Percentiles rank a stretch among this genome's conserved stretches.
Evolutionary conservation across 768 basidiomycete genomes (phyloP).

Genomic region (Daedaleopsis sinensis): DNA sequence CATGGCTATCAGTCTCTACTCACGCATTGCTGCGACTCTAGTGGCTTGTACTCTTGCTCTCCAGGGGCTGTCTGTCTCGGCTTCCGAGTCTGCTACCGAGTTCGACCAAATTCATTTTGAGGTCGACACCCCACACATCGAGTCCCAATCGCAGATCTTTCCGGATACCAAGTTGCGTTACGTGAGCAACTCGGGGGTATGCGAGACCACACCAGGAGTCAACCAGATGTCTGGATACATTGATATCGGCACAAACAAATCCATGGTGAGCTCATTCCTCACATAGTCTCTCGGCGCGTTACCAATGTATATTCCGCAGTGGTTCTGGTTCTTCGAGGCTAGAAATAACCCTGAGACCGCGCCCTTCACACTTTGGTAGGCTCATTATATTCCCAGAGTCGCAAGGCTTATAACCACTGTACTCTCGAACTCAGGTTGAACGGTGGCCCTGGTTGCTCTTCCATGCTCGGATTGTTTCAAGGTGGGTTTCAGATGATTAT

Average conservation of each 20-base stretch:
- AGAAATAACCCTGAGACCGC: slow-evolving; percentile 60
- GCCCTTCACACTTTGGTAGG: slow-evolving; percentile 66
- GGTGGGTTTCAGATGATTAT: slow-evolving; percentile 33
- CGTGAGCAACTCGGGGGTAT: slow-evolving; percentile 61
- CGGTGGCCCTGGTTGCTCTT: slow-evolving; percentile 42
- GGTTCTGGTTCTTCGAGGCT: slow-evolving; percentile 78
- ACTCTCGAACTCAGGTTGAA: slow-evolving; percentile 27
- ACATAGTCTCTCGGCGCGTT: too few species aligned
- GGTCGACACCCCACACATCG: background rate
- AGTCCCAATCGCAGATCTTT: slow-evolving; percentile 21
- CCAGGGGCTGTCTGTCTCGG: too few species aligned
- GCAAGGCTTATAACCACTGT: too few species aligned
- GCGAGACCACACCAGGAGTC: slow-evolving; percentile 66
- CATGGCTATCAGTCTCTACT: too few species aligned
- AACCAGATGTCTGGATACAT: slow-evolving; percentile 66
- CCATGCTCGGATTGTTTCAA: slow-evolving; percentile 64
- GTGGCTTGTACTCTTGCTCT: too few species aligned
- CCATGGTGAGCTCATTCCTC: slow-evolving; percentile 43
- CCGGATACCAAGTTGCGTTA: slow-evolving; percentile 43
- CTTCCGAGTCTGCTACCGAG: too few species aligned
- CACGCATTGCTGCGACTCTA: too few species aligned
- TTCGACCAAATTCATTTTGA: background rate
- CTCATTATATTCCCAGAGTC: background rate
- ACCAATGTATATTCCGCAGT: slow-evolving; percentile 37
- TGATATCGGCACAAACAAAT: slow-evolving; percentile 58